A percentile compares a stretch with the other conserved stretches of the same genome.
phyloP scores from a whole-genome alignment of 2,329 filamentous ascomycete genomes.

The Fusarium falciforme region DNA sequence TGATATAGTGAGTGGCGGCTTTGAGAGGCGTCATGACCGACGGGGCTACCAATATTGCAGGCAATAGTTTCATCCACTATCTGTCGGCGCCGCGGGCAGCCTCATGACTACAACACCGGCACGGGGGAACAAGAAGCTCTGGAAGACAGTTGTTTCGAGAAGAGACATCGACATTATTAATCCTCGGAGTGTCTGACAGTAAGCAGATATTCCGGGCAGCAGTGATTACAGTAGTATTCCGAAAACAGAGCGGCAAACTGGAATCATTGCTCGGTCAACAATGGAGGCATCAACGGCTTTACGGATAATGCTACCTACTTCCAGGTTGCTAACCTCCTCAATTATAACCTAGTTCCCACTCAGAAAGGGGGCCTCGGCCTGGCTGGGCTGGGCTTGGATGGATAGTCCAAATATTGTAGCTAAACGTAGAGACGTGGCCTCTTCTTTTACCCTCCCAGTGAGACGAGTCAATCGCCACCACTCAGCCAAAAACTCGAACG shows the following conservation, averaged over 20 bases:
- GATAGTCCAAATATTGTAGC: not conserved
- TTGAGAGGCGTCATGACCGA: not conserved
- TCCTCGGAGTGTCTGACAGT: conserved; percentile 5
- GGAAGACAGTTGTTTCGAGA: not conserved
- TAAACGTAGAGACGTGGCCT: conserved; percentile 14
- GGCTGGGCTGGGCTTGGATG: conserved; percentile 4
- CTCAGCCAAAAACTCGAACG: not conserved
- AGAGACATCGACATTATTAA: conserved; percentile 15
- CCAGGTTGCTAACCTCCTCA: not conserved
- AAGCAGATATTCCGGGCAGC: conserved; percentile 4
- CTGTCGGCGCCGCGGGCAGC: not conserved
- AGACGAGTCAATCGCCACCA: conserved; percentile 32
- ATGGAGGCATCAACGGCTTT: not conserved
- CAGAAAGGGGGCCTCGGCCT: not conserved
- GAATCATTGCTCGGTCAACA: not conserved
- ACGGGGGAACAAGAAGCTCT: not conserved
- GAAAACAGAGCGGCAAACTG: not conserved
- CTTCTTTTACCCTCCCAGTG: not conserved
- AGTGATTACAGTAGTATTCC: not conserved
- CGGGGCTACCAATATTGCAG: not conserved
- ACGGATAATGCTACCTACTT: not conserved
- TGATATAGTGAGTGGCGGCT: not conserved
- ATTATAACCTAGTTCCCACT: not conserved
- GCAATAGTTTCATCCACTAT: not conserved
- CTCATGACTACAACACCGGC: not conserved